Evolutionary conservation across 306 rosid genomes (phyloP), one percentile per base, ranked within the genome.

Genomic region (Hylodesmum podocarpum): DNA sequence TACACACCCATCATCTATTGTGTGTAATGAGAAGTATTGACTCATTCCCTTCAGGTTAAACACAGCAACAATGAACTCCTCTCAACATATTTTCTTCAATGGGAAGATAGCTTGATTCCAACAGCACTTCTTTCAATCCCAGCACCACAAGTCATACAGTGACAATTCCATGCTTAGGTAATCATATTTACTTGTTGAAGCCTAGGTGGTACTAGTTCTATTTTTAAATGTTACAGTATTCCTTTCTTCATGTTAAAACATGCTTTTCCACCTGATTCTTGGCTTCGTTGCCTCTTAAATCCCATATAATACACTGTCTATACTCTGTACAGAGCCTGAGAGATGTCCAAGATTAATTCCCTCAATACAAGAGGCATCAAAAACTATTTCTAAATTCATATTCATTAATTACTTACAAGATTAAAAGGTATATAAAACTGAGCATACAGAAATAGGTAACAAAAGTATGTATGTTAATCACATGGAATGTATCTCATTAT

Each of bases 81-180:
- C 55, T 25, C 15, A 21, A 75, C 21, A 39, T 7, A 5, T 54
- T 1, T 15, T 15, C 54, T 27, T 66, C 54, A 10, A 8, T 22
- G 34, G 37, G 63, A 69, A 73, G 57, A 39, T 47, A 68, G 33
- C 67, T 62, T 37, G 78, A 49, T 31, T 68, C 21, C 41, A 22
- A 18, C 46, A 53, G 31, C 77, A 44, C 27, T 57, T 80, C 54
- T 59, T 57, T 28, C 51, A 58, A 53, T 61, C 33, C 27, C 37
- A 47, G 10, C 43, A 49, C 61, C 61, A 73, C 36, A 46, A 7
- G 18, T 34, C 66, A 46, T 36, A 57, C 9, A 43, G 61, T 66
- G 16, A 24, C 29, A 19, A 19, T 33, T 78, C 29, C 47, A 43
- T 41, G 43, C 66, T 28, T 54, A 67, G 41, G 27, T 58, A 66